These are phyloP conservation scores for Globisporangium yorkense DNA, from an alignment of 352 stramenopile genomes.

Conservation along the genomic window DNA sequence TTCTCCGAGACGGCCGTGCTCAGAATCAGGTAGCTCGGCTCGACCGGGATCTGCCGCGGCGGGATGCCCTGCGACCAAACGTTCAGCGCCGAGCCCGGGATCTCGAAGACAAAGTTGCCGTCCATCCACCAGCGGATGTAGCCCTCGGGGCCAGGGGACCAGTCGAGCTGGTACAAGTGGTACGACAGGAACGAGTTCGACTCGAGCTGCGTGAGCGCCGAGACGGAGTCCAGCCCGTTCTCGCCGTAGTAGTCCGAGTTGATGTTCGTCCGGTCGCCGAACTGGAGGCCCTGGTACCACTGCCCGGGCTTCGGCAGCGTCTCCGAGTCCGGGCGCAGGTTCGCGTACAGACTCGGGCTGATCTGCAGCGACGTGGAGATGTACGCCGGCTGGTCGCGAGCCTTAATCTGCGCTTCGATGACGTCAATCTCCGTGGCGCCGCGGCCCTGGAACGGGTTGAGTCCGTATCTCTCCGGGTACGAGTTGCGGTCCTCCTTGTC, in stretches of 20 bases:
- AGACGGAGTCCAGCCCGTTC: constrained; percentile 92
- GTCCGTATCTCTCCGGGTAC: constrained; percentile 85
- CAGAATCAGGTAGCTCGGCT: constrained; percentile 97
- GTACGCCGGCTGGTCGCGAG: constrained; percentile 82
- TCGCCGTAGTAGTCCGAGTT: constrained; percentile 96
- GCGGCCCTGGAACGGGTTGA: constrained; percentile 89
- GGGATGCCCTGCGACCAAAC: constrained; percentile 59
- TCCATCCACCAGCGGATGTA: constrained; percentile 95
- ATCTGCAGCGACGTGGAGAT: constrained; percentile 95
- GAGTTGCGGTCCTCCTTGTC: constrained; percentile 87
- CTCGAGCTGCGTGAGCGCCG: constrained; percentile 90
- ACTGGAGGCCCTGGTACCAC: constrained; percentile 90
- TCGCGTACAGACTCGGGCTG: constrained; percentile 54
- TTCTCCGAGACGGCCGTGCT: constrained; percentile 97
- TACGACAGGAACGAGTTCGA: constrained; percentile 88
- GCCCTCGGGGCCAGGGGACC: constrained; percentile 87
- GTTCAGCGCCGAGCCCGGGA: constrained; percentile 85
- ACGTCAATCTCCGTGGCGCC: constrained; percentile 97
- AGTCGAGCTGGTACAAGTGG: constrained; percentile 95
- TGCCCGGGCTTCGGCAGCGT: constrained; percentile 54
- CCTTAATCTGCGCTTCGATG: constrained; percentile 86
- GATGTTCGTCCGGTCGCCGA: constrained; percentile 82
- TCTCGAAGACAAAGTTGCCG: constrained; percentile 91
- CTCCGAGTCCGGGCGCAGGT: constrained; percentile 57
- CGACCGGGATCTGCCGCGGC: constrained; percentile 88